Evolutionary conservation across 257 asterid genomes (phyloP).

Genomic region (Ballota nigra): DNA sequence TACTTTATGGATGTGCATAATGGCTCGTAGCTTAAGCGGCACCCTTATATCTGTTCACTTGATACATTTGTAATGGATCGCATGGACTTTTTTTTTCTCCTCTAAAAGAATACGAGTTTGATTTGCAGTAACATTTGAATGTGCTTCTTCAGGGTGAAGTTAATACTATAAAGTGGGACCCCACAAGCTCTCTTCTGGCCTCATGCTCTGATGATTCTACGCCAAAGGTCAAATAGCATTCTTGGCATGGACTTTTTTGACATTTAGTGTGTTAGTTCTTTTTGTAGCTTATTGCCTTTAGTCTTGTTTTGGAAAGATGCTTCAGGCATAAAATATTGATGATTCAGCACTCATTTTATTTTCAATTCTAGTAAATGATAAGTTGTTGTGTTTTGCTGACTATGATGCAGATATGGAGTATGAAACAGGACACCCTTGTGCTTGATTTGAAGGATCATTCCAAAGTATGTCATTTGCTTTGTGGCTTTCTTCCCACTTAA

Average conservation of each 20-base stretch:
- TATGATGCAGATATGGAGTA: slow-evolving; percentile 85
- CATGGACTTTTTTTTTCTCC: not conserved
- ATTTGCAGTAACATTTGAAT: slow-evolving; percentile 22
- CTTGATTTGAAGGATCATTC: slow-evolving; percentile 80
- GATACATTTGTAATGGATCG: slow-evolving; percentile 4
- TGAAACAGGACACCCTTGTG: slow-evolving; percentile 74
- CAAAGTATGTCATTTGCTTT: slow-evolving; percentile 44
- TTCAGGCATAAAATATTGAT: not conserved
- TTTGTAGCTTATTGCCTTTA: slow-evolving; percentile 8
- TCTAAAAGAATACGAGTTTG: not conserved
- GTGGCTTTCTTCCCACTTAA: slow-evolving; percentile 4
- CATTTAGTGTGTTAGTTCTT: not conserved
- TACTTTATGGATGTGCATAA: not conserved
- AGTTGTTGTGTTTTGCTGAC: slow-evolving; percentile 18
- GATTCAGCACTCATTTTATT: not conserved
- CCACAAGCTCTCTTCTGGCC: slow-evolving; percentile 82
- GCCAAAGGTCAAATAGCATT: slow-evolving; percentile 66
- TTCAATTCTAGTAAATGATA: slow-evolving; percentile 8
- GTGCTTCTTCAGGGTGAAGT: slow-evolving; percentile 71
- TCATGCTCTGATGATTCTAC: slow-evolving; percentile 98
- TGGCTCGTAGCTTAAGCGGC: not conserved
- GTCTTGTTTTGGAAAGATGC: not conserved
- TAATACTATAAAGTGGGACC: slow-evolving; percentile 99
- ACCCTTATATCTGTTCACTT: not conserved
- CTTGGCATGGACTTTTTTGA: slow-evolving; percentile 8